Evolutionary conservation across 2,329 filamentous ascomycete genomes (phyloP), one percentile per base, ranked within the genome.

Genomic region (Arachnomyces sp.): DNA sequence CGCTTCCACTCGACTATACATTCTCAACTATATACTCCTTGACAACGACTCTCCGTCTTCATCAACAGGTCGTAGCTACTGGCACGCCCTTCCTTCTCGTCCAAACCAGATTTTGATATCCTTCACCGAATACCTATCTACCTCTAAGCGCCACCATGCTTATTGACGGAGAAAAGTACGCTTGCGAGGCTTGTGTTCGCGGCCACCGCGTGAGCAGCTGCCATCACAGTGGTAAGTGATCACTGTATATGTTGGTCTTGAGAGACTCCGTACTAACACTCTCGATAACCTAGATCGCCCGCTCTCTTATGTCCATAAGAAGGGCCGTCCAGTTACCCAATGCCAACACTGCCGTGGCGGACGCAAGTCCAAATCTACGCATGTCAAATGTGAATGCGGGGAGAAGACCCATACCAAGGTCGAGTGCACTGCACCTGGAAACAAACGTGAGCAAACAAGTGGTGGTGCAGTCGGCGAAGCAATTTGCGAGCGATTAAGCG

Each of bases 161-260:
- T 42, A 51, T 51, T 38, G 43, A 48, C 35, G 49, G 49, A 31
- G 49, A 51, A 40, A 51, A 51, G 35, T 51, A 44, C 43, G 49
- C 49, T 34, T 51, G 49, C 42, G 86, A 94, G 71, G 89, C 89
- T 70, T 98, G 92, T 71, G 88, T 98, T 63, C 84, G 92, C 67
- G 92, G 92, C 61, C 92, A 98, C 72, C 86, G 92, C 63, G 92
- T 98, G 62, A 96, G 89, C 82, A 94, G 92, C 64, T 98, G 92
- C 74, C 87, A 90, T 65, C 92, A 98, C 67, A 77, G 79, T 64
- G 88, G 89, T 94, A 79, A 73, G 84, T 76, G 48, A 12, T 47
- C 40, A 36, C 37, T 40, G 29, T 47, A 36, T 31, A 43, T 31
- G 37, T 42, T 38, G 43, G 46, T 45, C 46, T 36, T 35, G 40